Evolutionary conservation across 2,329 filamentous ascomycete genomes (phyloP), one percentile per base, ranked within the genome.

Genomic region (Neodidymelliopsis sp.): DNA sequence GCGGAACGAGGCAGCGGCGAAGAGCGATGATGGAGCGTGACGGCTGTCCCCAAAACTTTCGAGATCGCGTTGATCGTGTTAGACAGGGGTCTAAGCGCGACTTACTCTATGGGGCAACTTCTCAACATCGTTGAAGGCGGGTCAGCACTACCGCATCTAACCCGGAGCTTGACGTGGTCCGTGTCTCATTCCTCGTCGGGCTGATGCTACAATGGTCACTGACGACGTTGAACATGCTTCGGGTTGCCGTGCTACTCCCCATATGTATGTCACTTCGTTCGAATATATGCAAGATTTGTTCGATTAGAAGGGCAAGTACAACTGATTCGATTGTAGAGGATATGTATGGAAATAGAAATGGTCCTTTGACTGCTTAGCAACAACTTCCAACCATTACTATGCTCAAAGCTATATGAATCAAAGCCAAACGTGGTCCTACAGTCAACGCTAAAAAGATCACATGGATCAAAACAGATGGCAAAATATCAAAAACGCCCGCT

Each of bases 401-500:
- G 46, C 37, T 34, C 35, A 24, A 33, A 35, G 9, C 15, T 38
- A 11, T 24, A 20, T 13, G n/a, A 39, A 24, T 9, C 30, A 46
- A 28, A 38, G 16, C 33, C 35, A 40, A 41, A 46, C 30, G 41
- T 23, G 20, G 31, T 31, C 25, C 18, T 34, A n/a, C 11, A 34
- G 22, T 5, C 18, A 34, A 13, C 31, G 31, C 31, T 29, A 37
- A 43, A 16, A 19, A n/a, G n/a, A 10, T 16, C 31, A 44, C 4
- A 13, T 16, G 43, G 31, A 19, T 15, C 11, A 15, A 15, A 12
- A 4, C 43, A 34, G 13, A 35, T 24, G n/a, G n/a, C 28, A 24
- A 12, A 34, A 20, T 6, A 16, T 34, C 37, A 27, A 39, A 36
- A 56, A 63, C 62, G 52, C 59, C 62, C 54, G 57, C 56, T 63